Evolutionary conservation across 345 rosid genomes (phyloP).

Genomic region (Clausena lansium): DNA sequence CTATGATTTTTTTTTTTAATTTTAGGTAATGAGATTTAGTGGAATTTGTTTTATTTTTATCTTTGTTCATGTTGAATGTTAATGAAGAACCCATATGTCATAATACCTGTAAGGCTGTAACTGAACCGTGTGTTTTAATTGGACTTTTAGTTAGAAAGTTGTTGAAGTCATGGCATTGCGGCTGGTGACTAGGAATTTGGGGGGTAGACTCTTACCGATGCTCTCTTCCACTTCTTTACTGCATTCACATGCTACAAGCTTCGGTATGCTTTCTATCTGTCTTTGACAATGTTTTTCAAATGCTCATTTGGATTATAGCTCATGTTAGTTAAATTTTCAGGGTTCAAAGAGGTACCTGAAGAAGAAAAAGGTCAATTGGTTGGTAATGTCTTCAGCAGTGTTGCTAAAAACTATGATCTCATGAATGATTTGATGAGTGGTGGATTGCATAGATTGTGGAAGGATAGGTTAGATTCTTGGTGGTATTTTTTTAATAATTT

Average conservation of each 20-base stretch:
- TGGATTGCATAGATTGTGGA: conserved; percentile 92
- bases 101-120: background rate
- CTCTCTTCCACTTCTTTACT: conserved; percentile 39
- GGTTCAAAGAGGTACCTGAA: conserved; percentile 82
- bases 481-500: background rate
- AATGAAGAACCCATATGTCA: background rate
- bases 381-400: conserved; percentile 78
- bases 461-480: conserved; percentile 63
- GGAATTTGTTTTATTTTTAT: background rate
- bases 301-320: background rate
- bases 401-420: conserved; percentile 89
- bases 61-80: background rate
- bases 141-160: background rate
- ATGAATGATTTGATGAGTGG: conserved; percentile 98
- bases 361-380: conserved; percentile 88
- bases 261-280: conserved; percentile 45
- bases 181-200: conserved; percentile 30
- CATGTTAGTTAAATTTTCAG: conserved; percentile 37
- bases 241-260: conserved; percentile 97
- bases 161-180: conserved; percentile 39
- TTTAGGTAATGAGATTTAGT: background rate
- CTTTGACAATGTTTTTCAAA: background rate
- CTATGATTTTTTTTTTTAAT: background rate
- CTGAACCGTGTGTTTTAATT: background rate
- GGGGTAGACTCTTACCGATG: conserved; percentile 24